These are phyloP conservation scores for Coccomyxa sp. DNA, from an alignment of 139 green algal species.

Conservation along the genomic window DNA sequence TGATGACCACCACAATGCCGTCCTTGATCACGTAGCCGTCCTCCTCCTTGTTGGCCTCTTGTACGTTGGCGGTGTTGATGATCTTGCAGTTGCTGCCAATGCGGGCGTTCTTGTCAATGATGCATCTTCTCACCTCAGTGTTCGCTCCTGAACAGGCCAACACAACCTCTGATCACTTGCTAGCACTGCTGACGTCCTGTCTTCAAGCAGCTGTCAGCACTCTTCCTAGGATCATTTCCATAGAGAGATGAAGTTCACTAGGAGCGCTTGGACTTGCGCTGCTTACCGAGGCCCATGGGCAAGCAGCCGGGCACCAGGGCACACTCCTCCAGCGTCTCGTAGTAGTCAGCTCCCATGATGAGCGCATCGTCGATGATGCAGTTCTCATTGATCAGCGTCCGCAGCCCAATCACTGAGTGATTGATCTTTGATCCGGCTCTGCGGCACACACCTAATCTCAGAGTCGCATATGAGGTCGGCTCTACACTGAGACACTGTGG, in stretches of 20 bases:
- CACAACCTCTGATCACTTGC: background rate
- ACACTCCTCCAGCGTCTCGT: constrained; percentile 86
- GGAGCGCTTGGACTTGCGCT: background rate
- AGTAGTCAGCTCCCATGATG: constrained; percentile 93
- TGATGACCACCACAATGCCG: constrained; percentile 93
- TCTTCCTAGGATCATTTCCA: background rate
- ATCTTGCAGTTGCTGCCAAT: constrained; percentile 67
- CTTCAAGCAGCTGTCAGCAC: background rate
- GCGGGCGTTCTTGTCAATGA: constrained; percentile 98
- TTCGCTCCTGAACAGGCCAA: constrained; percentile 23
- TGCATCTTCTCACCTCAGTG: constrained; percentile 46
- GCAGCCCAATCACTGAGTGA: constrained; percentile 91
- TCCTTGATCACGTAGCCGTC: constrained; percentile 95
- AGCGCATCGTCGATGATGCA: constrained; percentile 69
- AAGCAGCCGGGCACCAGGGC: constrained; percentile 72
- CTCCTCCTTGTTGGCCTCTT: constrained; percentile 82
- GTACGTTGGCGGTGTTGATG: constrained; percentile 71
- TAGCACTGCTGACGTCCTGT: background rate
- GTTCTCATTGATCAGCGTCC: constrained; percentile 71
- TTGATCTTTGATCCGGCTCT: constrained; percentile 62
- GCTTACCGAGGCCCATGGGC: constrained; percentile 89
- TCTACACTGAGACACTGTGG: too few species aligned
- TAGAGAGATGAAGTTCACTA: background rate
- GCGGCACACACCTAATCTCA: too few species aligned
- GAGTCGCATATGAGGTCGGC: too few species aligned